phyloP scores from a whole-genome alignment of 257 asterid species.

The Mitragyna speciosa region DNA sequence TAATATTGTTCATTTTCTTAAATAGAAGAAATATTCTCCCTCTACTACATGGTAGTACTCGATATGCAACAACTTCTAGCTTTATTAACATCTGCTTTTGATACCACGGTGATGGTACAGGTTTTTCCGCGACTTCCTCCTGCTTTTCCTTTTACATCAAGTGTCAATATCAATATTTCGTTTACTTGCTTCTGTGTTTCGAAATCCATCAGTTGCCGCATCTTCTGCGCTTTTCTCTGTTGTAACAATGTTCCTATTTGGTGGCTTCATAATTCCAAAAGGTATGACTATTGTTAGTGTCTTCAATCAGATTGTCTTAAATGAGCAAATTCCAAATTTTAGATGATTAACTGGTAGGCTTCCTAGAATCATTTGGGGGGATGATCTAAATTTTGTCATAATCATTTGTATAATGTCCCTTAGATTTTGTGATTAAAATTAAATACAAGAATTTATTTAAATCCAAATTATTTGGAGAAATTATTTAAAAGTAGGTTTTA shows the following conservation, averaged over 20 bases:
- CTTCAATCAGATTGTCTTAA: not conserved
- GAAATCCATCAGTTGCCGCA: conserved; percentile 16
- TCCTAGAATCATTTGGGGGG: not conserved
- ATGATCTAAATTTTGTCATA: too few species aligned
- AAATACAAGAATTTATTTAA: too few species aligned
- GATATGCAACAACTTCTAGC: too few species aligned
- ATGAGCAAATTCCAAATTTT: not conserved
- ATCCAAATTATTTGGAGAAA: too few species aligned
- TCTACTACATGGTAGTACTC: too few species aligned
- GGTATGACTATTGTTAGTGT: conserved; percentile 5
- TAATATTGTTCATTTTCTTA: not conserved
- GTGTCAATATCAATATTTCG: conserved; percentile 34
- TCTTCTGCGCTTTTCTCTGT: conserved; percentile 21
- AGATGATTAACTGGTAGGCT: not conserved
- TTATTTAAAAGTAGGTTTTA: too few species aligned
- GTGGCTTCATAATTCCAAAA: conserved; percentile 31
- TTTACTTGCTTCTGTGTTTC: conserved; percentile 26
- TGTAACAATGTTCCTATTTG: conserved; percentile 11
- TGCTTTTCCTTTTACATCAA: conserved; percentile 26
- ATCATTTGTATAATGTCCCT: too few species aligned
- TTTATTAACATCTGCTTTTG: not conserved
- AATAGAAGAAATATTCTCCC: too few species aligned
- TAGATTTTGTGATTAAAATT: too few species aligned
- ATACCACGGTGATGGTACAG: conserved; percentile 3
- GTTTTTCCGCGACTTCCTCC: conserved; percentile 25